Base-by-base conservation (phyloP, 345 rosid genomes). In the Anastatica hierochuntica region DNA sequence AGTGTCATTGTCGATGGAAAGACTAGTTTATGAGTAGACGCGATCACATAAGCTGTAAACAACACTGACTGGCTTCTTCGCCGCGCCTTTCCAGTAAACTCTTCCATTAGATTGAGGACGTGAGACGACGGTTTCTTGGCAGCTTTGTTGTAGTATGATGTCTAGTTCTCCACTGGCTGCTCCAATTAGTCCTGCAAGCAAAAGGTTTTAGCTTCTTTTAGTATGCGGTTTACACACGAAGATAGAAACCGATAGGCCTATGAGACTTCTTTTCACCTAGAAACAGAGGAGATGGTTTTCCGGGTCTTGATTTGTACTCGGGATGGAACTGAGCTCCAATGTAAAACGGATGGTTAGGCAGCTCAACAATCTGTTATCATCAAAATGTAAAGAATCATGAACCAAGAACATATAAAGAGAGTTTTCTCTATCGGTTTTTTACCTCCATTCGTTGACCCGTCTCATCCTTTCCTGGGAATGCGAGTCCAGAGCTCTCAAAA, bases 301-400 rank as follows among this genome's bases (percentile, higher is more conserved):
- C 94, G 0, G 98, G 97, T 60, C 97, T 88, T 47, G 97, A 92
- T 71, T 85, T 92, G 58, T 79, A 92, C 72, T 92, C 98, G 0
- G 98, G 98, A 60, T 92, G 98, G 58, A 92, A 92, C 76, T 92
- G 98, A 48, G 71, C 90, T 42, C 95, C 95, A 8, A 85, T 50
- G 62, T 60, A 85, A 63, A 76, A 85, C 15, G 90, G 95, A 77
- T 85, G 95, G 50, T 53, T 64, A n/a, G 67, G 75, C 6, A 85
- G 63, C 63, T 85, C 95, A 40, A 82, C 27, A 46, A 85, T 75
- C 95, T 85, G 85, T 31, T 3, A 51, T 44, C 16, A 60, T 48
- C 43, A 56, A 41, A 37, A 66, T 64, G 13, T 58, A 8, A 46
- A 10, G 38, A 49, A 14, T 41, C 19, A 49, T 35, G 24, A 37